A percentile compares a stretch with the other conserved stretches of the same genome.
Evolutionary conservation across 2,329 filamentous ascomycete genomes (phyloP).

Genomic region (Madurella mycetomatis): DNA sequence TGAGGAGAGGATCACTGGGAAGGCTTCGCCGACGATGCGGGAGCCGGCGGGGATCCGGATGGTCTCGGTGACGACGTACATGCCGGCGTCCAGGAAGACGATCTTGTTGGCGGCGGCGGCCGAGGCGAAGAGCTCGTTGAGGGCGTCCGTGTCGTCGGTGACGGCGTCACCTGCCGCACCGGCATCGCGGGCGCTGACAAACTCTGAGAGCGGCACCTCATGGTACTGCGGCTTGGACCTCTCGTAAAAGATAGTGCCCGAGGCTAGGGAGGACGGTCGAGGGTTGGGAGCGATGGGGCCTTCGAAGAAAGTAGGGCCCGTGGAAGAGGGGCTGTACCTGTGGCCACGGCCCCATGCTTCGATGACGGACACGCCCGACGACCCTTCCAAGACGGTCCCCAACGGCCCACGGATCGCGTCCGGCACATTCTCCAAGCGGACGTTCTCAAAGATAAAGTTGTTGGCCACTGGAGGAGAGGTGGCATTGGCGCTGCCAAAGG

Average conservation of each 20-base stretch:
- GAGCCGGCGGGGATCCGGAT: constrained; percentile 44
- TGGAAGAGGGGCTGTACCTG: constrained; percentile 44
- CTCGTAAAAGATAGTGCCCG: constrained; percentile 57
- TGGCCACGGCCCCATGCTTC: constrained; percentile 62
- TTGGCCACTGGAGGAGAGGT: constrained; percentile 34
- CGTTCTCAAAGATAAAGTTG: constrained; percentile 46
- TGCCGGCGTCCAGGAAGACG: constrained; percentile 58
- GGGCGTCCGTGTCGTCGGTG: constrained; percentile 68
- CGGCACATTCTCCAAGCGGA: constrained; percentile 39
- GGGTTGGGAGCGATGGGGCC: constrained; percentile 40
- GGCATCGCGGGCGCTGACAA: constrained; percentile 63
- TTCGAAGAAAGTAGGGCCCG: constrained; percentile 41
- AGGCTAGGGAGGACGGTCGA: constrained; percentile 53
- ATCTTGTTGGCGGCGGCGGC: constrained; percentile 51
- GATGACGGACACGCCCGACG: constrained; percentile 42
- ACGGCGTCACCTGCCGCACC: constrained; percentile 69
- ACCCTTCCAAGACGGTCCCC: constrained; percentile 51
- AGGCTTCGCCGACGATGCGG: constrained; percentile 57
- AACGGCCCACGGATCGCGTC: constrained; percentile 42
- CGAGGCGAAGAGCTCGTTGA: constrained; percentile 60
- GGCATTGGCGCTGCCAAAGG: constrained; percentile 35
- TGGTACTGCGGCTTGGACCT: constrained; percentile 75
- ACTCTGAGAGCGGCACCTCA: constrained; percentile 50
- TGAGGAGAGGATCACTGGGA: constrained; percentile 50
- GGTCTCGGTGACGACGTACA: constrained; percentile 57